Conservation (phyloP, 805 yeast species). For the Lachancea mirantina region DNA sequence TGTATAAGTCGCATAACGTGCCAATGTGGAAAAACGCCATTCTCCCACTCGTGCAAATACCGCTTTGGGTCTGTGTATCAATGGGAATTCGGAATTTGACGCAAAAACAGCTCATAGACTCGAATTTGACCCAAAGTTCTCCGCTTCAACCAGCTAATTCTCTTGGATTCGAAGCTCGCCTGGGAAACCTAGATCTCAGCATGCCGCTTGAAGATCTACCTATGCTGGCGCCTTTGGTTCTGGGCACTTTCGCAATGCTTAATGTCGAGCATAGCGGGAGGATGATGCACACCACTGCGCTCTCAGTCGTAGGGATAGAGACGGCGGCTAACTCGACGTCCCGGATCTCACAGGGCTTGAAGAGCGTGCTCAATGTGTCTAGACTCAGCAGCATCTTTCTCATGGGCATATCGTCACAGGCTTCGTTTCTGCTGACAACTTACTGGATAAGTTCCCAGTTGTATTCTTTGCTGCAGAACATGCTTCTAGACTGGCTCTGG, state of each 20-base stretch:
- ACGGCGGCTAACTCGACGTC: slow-evolving; percentile 19
- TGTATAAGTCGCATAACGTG: slow-evolving; percentile 61
- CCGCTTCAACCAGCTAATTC: slow-evolving; percentile 28
- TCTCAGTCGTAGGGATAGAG: slow-evolving; percentile 18
- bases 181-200: slow-evolving; percentile 46
- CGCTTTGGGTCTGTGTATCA: slow-evolving; percentile 78
- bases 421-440: slow-evolving; percentile 73
- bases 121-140: slow-evolving; percentile 41
- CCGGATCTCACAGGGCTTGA: slow-evolving; percentile 22
- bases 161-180: slow-evolving; percentile 1
- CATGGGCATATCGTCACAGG: slow-evolving; percentile 80
- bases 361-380: slow-evolving; percentile 57
- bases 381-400: slow-evolving; percentile 70
- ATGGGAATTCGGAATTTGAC: slow-evolving; percentile 67
- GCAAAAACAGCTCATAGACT: slow-evolving; percentile 40
- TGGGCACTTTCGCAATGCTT: slow-evolving; percentile 64
- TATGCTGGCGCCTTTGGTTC: slow-evolving; percentile 67
- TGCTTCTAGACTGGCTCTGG: slow-evolving; percentile 54
- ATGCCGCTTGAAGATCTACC: slow-evolving; percentile 48
- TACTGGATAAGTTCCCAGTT: slow-evolving; percentile 87
- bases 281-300: slow-evolving; percentile 40
- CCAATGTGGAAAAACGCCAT: slow-evolving; percentile 75
- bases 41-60: slow-evolving; percentile 76
- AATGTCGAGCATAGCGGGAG: slow-evolving; percentile 79
- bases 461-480: slow-evolving; percentile 70